Conservation (phyloP, 192 early-diverging fungal species). For the Chytriomyces confervae region DNA sequence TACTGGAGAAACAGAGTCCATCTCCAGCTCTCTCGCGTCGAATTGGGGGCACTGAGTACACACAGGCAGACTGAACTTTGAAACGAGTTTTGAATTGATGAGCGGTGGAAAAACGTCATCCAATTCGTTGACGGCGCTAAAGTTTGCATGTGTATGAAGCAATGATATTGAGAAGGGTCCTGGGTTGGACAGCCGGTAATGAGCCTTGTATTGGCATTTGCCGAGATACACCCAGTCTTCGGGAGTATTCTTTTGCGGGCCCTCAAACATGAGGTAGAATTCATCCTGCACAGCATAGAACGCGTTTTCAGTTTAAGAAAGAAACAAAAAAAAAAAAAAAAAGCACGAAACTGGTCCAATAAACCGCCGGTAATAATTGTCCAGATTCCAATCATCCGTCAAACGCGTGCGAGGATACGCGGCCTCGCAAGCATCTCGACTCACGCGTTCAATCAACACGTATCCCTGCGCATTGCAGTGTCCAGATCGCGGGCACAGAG, state of each 20-base stretch:
- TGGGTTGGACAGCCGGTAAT: constrained; percentile 16
- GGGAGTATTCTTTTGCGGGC: neutral
- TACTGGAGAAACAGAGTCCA: neutral
- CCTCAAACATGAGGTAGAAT: constrained; percentile 10
- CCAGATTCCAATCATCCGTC: neutral
- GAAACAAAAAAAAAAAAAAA: neutral
- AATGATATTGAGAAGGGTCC: constrained; percentile 8
- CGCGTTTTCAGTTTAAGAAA: neutral
- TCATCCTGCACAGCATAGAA: neutral
- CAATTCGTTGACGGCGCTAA: constrained; percentile 23
- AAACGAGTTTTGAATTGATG: neutral
- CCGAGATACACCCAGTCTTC: constrained; percentile 2
- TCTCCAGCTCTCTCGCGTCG: neutral
- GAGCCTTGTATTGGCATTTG: constrained; percentile 25
- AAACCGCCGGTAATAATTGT: neutral
- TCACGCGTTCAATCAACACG: neutral
- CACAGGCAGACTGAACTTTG: neutral
- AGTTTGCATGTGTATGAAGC: constrained; percentile 9
- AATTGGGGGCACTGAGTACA: neutral
- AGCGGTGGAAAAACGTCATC: neutral
- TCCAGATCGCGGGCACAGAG: no score
- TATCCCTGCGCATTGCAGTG: neutral
- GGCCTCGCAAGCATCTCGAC: neutral
- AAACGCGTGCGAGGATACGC: neutral
- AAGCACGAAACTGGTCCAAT: neutral